Evolutionary conservation across 2,329 filamentous ascomycete genomes (phyloP), one percentile per base, ranked within the genome.

Genomic region (Ilyonectria robusta): DNA sequence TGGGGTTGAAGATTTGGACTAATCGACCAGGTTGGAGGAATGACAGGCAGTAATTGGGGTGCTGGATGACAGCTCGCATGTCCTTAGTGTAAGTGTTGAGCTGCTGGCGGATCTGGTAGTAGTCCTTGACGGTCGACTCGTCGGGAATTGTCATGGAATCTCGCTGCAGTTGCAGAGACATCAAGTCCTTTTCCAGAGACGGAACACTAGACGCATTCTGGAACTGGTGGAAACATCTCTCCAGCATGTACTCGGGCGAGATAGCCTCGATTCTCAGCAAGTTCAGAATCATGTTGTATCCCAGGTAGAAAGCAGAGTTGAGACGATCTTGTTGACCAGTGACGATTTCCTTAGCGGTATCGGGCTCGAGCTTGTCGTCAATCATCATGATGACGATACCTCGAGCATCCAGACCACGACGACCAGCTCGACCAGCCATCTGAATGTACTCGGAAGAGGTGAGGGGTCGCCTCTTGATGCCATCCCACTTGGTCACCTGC

Each of bases 371-470:
- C 83, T 96, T 94, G 80, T 97, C 93, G 77, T 97, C 93, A 69
- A 99, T 93, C 95, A 99, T 98, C 94, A 99, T 98, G 80, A 99
- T 98, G 73, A 99, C 96, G 74, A 98, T 97, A 88, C 96, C 96
- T 72, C 96, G 93, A 69, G 98, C 95, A 84, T 99, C 96, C 61
- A 99, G 92, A 82, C 96, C 96, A 89, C 96, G 92, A 87, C 96
- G 93, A 78, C 96, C 96, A 66, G 96, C 96, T 82, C 96, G 93
- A 68, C 96, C 96, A 60, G 96, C 97, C 96, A 99, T 99, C 79
- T 99, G 96, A 59, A 99, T 94, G 81, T 98, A 99, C 77, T 99
- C 96, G 11, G 94, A 97, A 2, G 94, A 94, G 0, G 95, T 98
- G 21, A 98, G 88, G 82, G 95, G 97, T 70, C 95, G 89, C 74